These are phyloP conservation scores for Phylloporus scabripes DNA, from an alignment of 768 basidiomycete species.

Conservation along the genomic window DNA sequence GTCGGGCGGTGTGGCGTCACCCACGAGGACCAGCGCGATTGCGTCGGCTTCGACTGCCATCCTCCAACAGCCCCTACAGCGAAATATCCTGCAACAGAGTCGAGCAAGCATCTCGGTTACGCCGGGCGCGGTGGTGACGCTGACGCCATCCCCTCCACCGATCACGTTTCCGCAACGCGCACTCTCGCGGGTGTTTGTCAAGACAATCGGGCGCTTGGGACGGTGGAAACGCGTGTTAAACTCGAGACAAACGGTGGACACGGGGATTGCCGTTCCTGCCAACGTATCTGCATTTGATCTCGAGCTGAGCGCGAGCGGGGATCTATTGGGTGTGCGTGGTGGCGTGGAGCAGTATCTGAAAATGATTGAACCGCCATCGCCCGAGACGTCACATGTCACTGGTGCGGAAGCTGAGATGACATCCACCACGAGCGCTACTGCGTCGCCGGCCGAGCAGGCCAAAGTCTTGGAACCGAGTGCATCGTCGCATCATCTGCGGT, in stretches of 20 bases:
- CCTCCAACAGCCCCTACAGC: conserved; percentile 56
- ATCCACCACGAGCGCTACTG: background rate
- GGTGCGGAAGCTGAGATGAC: conserved; percentile 4
- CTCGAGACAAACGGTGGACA: conserved; percentile 33
- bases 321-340: conserved; percentile 54
- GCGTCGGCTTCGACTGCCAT: conserved; percentile 56
- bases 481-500: conserved; percentile 23
- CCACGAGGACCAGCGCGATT: conserved; percentile 42
- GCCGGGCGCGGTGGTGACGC: conserved; percentile 11
- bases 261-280: conserved; percentile 32
- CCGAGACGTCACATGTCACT: conserved; percentile 12
- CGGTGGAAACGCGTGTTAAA: conserved; percentile 78
- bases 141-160: conserved; percentile 33
- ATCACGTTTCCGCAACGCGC: conserved; percentile 53
- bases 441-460: too few relatives aligned
- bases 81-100: conserved; percentile 45
- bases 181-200: conserved; percentile 70
- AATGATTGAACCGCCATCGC: conserved; percentile 40
- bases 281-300: conserved; percentile 69
- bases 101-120: conserved; percentile 31
- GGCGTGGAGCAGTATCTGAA: conserved; percentile 65
- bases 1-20: conserved; percentile 21
- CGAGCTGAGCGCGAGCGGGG: conserved; percentile 53
- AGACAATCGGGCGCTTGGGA: conserved; percentile 78
- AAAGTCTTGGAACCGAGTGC: too few relatives aligned